A percentile compares a stretch with the other conserved stretches of the same genome.
phyloP scores from a whole-genome alignment of 2,329 filamentous ascomycete species.

The Trichoderma arundinaceum region DNA sequence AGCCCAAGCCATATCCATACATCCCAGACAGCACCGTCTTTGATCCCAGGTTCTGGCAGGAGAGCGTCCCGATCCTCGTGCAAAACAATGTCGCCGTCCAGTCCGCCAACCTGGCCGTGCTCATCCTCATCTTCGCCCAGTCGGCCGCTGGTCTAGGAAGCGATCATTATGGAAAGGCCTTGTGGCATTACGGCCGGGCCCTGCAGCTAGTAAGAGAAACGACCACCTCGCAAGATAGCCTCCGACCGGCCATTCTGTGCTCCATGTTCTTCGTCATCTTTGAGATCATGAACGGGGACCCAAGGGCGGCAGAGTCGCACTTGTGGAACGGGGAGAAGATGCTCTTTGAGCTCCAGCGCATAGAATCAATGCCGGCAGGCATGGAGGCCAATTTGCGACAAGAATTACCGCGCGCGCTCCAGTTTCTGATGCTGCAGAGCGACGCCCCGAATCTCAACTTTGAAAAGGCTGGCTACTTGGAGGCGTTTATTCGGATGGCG shows the following conservation, averaged over 20 bases:
- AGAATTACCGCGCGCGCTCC: conserved; percentile 35
- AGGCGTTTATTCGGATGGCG: conserved; percentile 21
- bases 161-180: conserved; percentile 42
- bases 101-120: conserved; percentile 48
- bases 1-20: background rate
- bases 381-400: conserved; percentile 28
- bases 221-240: conserved; percentile 32
- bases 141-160: conserved; percentile 28
- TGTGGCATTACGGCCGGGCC: conserved; percentile 45
- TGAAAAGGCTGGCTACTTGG: conserved; percentile 22
- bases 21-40: conserved; percentile 36
- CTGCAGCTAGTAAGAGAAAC: conserved; percentile 40
- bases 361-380: background rate
- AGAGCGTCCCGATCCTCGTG: conserved; percentile 45
- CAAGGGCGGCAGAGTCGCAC: conserved; percentile 44
- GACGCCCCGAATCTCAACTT: conserved; percentile 15
- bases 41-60: conserved; percentile 45
- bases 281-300: conserved; percentile 47
- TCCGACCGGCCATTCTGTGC: conserved; percentile 43
- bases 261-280: conserved; percentile 49
- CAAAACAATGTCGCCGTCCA: conserved; percentile 44
- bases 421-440: conserved; percentile 36
- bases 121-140: conserved; percentile 41
- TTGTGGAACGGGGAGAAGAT: conserved; percentile 47
- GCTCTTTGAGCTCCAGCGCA: conserved; percentile 43